Base-by-base conservation (phyloP, 257 asterid species). In the Penstemon eatonii region DNA sequence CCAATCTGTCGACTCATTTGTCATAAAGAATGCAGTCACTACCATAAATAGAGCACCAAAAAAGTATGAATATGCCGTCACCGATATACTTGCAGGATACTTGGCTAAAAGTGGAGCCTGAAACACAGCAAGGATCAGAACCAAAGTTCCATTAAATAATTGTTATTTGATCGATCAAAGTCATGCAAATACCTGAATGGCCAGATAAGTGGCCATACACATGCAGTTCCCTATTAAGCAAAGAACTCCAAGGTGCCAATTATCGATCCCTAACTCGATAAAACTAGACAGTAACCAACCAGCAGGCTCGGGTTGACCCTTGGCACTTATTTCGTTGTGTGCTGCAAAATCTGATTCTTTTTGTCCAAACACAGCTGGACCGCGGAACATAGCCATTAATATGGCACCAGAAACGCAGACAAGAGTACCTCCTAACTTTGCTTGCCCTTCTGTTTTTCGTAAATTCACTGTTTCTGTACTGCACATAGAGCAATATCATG, bases 221-320 rank as follows among this genome's bases (percentile, higher is more conserved):
- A 91, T 82, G 79, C 99, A 94, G 81, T 94, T 91, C 72, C 97
- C 99, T 56, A 91, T 82, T 53, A 94, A 81, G 78, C 97, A 94
- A 72, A 94, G 65, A 64, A 89, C 96, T 25, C 99, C 99, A 5
- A 94, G 74, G 79, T 89, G 91, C 97, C 97, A 94, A 73, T 71
- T 75, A 76, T 89, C 95, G 19, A 94, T 70, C 50, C 96, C 96
- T 36, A 80, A 61, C 45, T 84, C 92, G 75, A 86, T 66, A 57
- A 84, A 77, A 72, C 80, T 78, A 67, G 93, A 81, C 75, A 87
- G 33, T 63, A 89, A 76, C 96, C 87, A 85, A 72, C 95, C 97
- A 65, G 79, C 79, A 46, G 95, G 91, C 81, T 86, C 96, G 13
- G 99, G 86, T 66, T 89, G 99, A 73, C 91, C 93, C 78, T 75